These are phyloP conservation scores for Artemisia tridentata DNA, from an alignment of 129 eudicot species.

Conservation along the genomic window DNA sequence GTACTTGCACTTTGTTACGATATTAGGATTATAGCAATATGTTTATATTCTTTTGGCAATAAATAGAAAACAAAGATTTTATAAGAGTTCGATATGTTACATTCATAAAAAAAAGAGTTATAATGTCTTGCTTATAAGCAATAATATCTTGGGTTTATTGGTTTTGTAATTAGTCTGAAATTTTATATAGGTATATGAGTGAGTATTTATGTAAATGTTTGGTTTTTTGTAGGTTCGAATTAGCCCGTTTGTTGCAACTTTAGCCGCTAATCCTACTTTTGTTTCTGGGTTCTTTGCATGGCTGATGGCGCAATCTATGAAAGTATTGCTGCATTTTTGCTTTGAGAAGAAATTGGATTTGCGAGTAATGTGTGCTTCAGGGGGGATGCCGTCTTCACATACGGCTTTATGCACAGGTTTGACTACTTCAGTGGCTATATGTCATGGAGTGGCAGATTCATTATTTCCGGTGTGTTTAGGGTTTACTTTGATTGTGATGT, in stretches of 20 bases:
- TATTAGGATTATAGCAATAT: too few species aligned
- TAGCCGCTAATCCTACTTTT: conserved; percentile 82
- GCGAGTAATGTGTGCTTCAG: conserved; percentile 70
- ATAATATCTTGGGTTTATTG: neutral
- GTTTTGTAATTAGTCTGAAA: neutral
- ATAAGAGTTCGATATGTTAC: too few species aligned
- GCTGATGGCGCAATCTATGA: conserved; percentile 69
- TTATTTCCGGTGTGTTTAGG: conserved; percentile 89
- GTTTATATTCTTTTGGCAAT: too few species aligned
- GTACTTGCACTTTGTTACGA: too few species aligned
- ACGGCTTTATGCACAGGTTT: conserved; percentile 84
- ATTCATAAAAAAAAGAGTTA: too few species aligned
- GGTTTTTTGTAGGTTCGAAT: conserved; percentile 44
- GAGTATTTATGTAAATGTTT: neutral
- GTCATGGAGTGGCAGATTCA: conserved; percentile 94
- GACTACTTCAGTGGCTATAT: conserved; percentile 82
- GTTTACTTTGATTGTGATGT: conserved; percentile 86
- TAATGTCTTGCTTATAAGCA: too few species aligned
- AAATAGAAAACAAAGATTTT: too few species aligned
- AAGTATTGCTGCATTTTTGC: conserved; percentile 68
- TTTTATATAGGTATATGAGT: neutral
- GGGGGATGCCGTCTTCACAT: conserved; percentile 98
- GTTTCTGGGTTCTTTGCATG: conserved; percentile 76
- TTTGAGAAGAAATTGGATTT: conserved; percentile 82
- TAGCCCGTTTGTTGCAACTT: conserved; percentile 71